phyloP scores from a whole-genome alignment of 108 stramenopile species.

The Skeletonema tropicum region DNA sequence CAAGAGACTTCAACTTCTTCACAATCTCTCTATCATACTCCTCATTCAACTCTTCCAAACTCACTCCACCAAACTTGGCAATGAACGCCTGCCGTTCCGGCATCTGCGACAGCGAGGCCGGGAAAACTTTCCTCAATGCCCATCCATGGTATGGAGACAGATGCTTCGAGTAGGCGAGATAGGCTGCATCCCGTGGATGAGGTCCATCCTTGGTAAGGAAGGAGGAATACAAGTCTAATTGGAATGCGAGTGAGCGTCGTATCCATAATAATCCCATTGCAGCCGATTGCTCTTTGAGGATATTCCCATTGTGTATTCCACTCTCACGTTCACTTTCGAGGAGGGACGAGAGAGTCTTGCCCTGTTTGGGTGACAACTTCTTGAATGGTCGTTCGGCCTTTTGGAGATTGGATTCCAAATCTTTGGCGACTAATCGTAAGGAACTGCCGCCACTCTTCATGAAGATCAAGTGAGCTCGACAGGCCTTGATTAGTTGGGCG shows the following conservation, averaged over 20 bases:
- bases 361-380: slow-evolving; percentile 33
- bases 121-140: slow-evolving; percentile 54
- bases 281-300: slow-evolving; percentile 54
- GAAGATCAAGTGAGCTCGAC: slow-evolving; percentile 39
- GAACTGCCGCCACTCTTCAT: slow-evolving; percentile 51
- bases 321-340: slow-evolving; percentile 39
- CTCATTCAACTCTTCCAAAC: slow-evolving; percentile 33
- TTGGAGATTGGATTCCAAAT: slow-evolving; percentile 54
- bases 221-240: slow-evolving; percentile 49
- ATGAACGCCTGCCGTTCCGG: slow-evolving; percentile 42
- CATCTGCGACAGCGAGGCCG: slow-evolving; percentile 49
- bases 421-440: slow-evolving; percentile 49
- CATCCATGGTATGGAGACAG: slow-evolving; percentile 56
- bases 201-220: slow-evolving; percentile 15
- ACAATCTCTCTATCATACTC: slow-evolving; percentile 36
- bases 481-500: slow-evolving; percentile 51
- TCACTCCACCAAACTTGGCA: slow-evolving; percentile 50
- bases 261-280: slow-evolving; percentile 74
- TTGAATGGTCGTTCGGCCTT: slow-evolving; percentile 55
- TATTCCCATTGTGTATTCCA: slow-evolving; percentile 47
- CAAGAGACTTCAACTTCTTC: slow-evolving; percentile 40
- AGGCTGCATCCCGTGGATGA: slow-evolving; percentile 46
- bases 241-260: slow-evolving; percentile 57
- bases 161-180: slow-evolving; percentile 38
- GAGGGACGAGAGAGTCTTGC: slow-evolving; percentile 31